A percentile compares a stretch with the other conserved stretches of the same genome.
Conservation (phyloP, 1,284 basidiomycete genomes). For the Marasmius oreades region DNA sequence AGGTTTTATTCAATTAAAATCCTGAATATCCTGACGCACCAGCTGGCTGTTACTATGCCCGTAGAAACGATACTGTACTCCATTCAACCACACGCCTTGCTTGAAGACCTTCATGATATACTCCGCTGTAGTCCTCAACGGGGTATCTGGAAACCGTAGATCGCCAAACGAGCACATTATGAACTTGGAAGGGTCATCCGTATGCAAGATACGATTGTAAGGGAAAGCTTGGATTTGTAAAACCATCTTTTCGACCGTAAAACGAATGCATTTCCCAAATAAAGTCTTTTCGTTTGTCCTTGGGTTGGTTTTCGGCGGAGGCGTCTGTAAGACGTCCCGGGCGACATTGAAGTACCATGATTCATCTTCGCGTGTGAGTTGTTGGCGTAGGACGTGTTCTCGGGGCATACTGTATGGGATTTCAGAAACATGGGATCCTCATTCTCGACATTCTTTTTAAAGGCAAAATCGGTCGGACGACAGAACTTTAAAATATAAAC, state of each 20-base stretch:
- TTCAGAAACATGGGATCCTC: neutral
- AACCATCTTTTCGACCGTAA: conserved; percentile 45
- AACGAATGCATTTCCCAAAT: conserved; percentile 49
- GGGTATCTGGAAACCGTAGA: conserved; percentile 48
- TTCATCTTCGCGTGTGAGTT: conserved; percentile 43
- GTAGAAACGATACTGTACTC: conserved; percentile 60
- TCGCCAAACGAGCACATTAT: conserved; percentile 50
- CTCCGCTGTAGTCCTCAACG: conserved; percentile 43
- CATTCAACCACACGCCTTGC: conserved; percentile 53
- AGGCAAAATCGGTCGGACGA: neutral
- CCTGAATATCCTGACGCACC: too few species aligned
- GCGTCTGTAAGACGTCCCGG: conserved; percentile 20
- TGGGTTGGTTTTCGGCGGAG: conserved; percentile 20
- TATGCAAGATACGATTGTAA: conserved; percentile 52
- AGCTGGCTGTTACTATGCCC: conserved; percentile 67
- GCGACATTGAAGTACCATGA: conserved; percentile 48
- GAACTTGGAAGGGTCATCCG: conserved; percentile 53
- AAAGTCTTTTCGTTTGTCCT: conserved; percentile 16
- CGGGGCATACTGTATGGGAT: conserved; percentile 24
- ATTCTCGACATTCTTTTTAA: neutral
- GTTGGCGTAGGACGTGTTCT: conserved; percentile 34
- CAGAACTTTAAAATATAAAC: neutral
- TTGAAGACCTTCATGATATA: conserved; percentile 55
- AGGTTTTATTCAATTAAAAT: too few species aligned
- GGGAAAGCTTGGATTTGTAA: conserved; percentile 47